Evolutionary conservation across 768 basidiomycete genomes (phyloP).

Genomic region (Suillus paluster): DNA sequence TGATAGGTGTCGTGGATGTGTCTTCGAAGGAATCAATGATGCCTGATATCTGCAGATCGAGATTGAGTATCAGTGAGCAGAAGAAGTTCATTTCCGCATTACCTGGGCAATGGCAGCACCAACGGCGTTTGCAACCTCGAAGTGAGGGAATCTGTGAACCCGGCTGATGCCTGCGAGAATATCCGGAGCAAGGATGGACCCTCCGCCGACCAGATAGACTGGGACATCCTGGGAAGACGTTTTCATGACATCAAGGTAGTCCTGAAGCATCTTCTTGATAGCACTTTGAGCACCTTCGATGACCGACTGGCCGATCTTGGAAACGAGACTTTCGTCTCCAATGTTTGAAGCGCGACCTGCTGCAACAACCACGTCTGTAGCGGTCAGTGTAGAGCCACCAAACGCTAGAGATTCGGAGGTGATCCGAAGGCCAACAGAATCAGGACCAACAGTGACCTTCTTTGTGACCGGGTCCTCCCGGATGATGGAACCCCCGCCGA

Average conservation of each 20-base stretch:
- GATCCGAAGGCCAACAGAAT: slow-evolving; percentile 64
- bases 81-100: background rate
- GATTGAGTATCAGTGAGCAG: background rate
- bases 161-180: slow-evolving; percentile 54
- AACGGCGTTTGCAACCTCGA: slow-evolving; percentile 65
- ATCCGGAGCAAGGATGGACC: slow-evolving; percentile 60
- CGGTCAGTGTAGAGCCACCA: slow-evolving; percentile 58
- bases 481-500: slow-evolving; percentile 67
- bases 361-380: slow-evolving; percentile 63
- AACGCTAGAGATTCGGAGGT: slow-evolving; percentile 56
- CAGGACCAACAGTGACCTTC: slow-evolving; percentile 60
- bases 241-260: slow-evolving; percentile 65
- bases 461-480: slow-evolving; percentile 36
- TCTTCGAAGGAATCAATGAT: slow-evolving; percentile 51
- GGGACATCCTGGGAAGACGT: slow-evolving; percentile 60
- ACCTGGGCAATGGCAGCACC: slow-evolving; percentile 54
- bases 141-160: slow-evolving; percentile 53
- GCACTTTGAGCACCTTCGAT: slow-evolving; percentile 41
- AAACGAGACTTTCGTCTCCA: slow-evolving; percentile 30
- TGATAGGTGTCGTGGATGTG: slow-evolving; percentile 36
- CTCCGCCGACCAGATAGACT: slow-evolving; percentile 68
- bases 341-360: slow-evolving; percentile 32
- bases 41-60: slow-evolving; percentile 42
- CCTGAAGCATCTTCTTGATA: slow-evolving; percentile 50
- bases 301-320: slow-evolving; percentile 25